These are phyloP conservation scores for Venturia oleaginea DNA, from an alignment of 2,329 filamentous ascomycete species.

Conservation along the genomic window DNA sequence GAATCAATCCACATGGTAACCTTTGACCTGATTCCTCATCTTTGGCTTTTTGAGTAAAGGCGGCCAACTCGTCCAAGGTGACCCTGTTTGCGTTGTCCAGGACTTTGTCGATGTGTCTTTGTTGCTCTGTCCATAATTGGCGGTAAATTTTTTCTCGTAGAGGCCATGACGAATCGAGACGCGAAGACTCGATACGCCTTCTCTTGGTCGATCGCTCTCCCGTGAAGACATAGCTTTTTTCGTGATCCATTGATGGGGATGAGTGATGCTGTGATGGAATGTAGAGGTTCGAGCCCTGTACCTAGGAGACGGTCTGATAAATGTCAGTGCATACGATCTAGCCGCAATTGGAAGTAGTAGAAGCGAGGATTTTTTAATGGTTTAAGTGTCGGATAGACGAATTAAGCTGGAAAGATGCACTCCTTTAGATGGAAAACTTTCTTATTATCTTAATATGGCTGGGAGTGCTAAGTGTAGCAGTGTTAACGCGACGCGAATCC, in stretches of 20 bases:
- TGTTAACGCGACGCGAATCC: neutral
- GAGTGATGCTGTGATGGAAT: neutral
- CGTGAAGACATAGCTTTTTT: constrained; percentile 39
- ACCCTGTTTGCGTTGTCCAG: constrained; percentile 32
- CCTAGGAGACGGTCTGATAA: neutral
- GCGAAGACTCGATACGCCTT: constrained; percentile 32
- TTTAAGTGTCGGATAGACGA: neutral
- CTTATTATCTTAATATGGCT: neutral
- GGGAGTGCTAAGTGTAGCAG: neutral
- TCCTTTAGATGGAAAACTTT: neutral
- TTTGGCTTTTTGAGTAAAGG: constrained; percentile 27
- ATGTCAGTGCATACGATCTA: neutral
- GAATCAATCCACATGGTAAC: constrained; percentile 62
- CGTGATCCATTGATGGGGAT: constrained; percentile 34
- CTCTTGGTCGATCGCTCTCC: constrained; percentile 26
- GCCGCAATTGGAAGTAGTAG: neutral
- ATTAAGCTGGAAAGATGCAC: neutral
- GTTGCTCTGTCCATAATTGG: constrained; percentile 54
- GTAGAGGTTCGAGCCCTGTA: neutral
- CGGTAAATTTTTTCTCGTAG: constrained; percentile 53
- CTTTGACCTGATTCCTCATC: constrained; percentile 28
- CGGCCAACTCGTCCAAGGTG: constrained; percentile 28
- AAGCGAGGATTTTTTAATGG: neutral
- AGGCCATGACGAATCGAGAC: constrained; percentile 28
- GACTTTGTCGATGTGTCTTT: constrained; percentile 47